Evolutionary conservation across 1,139 yeast genomes (phyloP).

Genomic region (Debaryomyces sp.): DNA sequence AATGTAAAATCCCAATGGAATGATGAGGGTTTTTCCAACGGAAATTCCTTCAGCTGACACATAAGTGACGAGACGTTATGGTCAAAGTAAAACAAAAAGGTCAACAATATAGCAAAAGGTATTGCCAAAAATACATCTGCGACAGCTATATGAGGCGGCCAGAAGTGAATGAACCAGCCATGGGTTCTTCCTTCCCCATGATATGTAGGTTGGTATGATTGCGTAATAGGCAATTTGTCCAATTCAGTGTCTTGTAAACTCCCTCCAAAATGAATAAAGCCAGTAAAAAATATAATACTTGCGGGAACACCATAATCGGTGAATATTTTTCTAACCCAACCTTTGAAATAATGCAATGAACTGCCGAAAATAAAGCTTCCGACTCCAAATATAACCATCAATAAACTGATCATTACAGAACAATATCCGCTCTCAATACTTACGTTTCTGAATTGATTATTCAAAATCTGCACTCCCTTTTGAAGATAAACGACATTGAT

Average conservation of each 20-base stretch:
- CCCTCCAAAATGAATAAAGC: constrained; percentile 89
- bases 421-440: constrained; percentile 67
- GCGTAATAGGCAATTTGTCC: constrained; percentile 68
- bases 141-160: constrained; percentile 64
- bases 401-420: constrained; percentile 70
- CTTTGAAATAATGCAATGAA: constrained; percentile 61
- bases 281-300: constrained; percentile 86
- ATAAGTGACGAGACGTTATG: constrained; percentile 93
- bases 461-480: constrained; percentile 83
- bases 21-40: constrained; percentile 80
- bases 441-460: constrained; percentile 61
- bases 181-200: constrained; percentile 40
- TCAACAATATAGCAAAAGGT: constrained; percentile 86
- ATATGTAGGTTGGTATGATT: constrained; percentile 74
- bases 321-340: constrained; percentile 64
- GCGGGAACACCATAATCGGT: constrained; percentile 86
- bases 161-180: constrained; percentile 80
- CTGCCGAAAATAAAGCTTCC: constrained; percentile 62
- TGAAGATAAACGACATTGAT: constrained; percentile 88
- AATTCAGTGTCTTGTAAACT: constrained; percentile 54
- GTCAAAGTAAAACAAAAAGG: constrained; percentile 87
- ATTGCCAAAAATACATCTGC: constrained; percentile 83
- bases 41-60: constrained; percentile 84
- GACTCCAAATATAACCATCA: constrained; percentile 76
- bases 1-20: constrained; percentile 93